A percentile compares a stretch with the other conserved stretches of the same genome.
Evolutionary conservation across 768 basidiomycete species (phyloP).

Genomic region (Pleurotus salmoneostramineus): DNA sequence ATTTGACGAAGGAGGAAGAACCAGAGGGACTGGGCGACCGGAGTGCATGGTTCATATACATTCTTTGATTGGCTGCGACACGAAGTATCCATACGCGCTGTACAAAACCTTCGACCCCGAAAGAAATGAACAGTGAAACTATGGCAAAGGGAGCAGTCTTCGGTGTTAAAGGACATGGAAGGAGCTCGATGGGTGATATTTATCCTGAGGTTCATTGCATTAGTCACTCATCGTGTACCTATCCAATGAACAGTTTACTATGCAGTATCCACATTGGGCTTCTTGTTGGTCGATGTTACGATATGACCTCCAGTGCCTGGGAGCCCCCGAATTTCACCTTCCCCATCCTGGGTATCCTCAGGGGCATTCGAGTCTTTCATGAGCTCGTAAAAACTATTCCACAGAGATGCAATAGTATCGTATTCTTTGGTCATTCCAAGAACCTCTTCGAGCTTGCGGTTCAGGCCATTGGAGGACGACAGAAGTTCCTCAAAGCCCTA

Average conservation of each 20-base stretch:
- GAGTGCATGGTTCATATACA: constrained; percentile 34
- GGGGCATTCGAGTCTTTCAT: constrained; percentile 46
- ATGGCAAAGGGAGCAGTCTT: too few relatives aligned
- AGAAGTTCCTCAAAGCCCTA: constrained; percentile 89
- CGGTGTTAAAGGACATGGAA: too few relatives aligned
- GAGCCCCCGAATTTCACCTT: constrained; percentile 24
- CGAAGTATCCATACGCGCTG: too few relatives aligned
- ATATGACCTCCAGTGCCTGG: constrained; percentile 76
- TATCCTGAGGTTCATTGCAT: too few relatives aligned
- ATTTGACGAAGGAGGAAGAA: constrained; percentile 21
- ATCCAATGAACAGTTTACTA: too few relatives aligned
- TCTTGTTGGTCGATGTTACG: constrained; percentile 25
- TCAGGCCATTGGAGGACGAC: constrained; percentile 79
- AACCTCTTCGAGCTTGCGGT: constrained; percentile 91
- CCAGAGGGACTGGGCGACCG: constrained; percentile 24
- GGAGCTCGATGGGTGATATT: too few relatives aligned
- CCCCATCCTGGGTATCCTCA: constrained; percentile 25
- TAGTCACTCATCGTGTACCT: too few relatives aligned
- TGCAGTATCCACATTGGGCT: background rate
- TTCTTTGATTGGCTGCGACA: constrained; percentile 16
- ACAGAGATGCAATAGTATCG: constrained; percentile 80
- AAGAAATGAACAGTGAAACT: too few relatives aligned
- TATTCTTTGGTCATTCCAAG: constrained; percentile 92
- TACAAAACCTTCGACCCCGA: too few relatives aligned
- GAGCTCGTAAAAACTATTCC: constrained; percentile 76